phyloP scores from a whole-genome alignment of 1,284 basidiomycete genomes.

The Leucocoprinus gongylophorus region DNA sequence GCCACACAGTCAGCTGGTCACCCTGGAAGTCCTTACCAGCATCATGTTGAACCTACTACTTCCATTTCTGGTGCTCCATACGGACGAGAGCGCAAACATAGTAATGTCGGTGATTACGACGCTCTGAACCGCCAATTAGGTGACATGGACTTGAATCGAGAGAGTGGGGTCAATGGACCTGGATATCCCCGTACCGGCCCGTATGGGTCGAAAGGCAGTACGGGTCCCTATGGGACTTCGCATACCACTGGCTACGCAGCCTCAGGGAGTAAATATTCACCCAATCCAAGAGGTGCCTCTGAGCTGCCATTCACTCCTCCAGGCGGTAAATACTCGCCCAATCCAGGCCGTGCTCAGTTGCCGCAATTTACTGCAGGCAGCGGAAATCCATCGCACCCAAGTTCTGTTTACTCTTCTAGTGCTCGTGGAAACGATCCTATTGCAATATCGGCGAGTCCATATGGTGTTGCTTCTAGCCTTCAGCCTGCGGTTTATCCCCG shows the following conservation, averaged over 20 bases:
- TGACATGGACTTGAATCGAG: conserved; percentile 32
- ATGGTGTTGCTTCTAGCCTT: conserved; percentile 18
- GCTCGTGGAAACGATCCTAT: conserved; percentile 24
- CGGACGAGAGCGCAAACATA: conserved; percentile 7
- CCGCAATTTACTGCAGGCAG: not conserved
- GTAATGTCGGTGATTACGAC: conserved; percentile 16
- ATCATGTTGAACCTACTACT: conserved; percentile 17
- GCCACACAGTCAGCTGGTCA: conserved; percentile 18
- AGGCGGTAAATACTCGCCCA: conserved; percentile 14
- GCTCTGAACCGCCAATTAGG: conserved; percentile 35
- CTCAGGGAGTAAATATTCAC: conserved; percentile 21
- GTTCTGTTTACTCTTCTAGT: conserved; percentile 29
- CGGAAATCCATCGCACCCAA: conserved; percentile 18
- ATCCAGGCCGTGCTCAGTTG: conserved; percentile 8
- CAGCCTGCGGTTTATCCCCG: conserved; percentile 38
- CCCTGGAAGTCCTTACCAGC: conserved; percentile 19
- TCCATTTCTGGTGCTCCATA: conserved; percentile 10
- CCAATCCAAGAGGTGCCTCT: conserved; percentile 5
- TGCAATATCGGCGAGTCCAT: conserved; percentile 12
- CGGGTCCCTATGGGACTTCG: conserved; percentile 27
- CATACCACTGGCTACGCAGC: conserved; percentile 18
- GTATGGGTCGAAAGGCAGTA: conserved; percentile 27
- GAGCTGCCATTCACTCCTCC: conserved; percentile 10
- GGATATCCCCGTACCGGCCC: conserved; percentile 21
- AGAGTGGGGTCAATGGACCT: conserved; percentile 26